A percentile compares a stretch with the other conserved stretches of the same genome.
Evolutionary conservation across 2,329 filamentous ascomycete genomes (phyloP).

Genomic region (Cryphonectria parasitica): DNA sequence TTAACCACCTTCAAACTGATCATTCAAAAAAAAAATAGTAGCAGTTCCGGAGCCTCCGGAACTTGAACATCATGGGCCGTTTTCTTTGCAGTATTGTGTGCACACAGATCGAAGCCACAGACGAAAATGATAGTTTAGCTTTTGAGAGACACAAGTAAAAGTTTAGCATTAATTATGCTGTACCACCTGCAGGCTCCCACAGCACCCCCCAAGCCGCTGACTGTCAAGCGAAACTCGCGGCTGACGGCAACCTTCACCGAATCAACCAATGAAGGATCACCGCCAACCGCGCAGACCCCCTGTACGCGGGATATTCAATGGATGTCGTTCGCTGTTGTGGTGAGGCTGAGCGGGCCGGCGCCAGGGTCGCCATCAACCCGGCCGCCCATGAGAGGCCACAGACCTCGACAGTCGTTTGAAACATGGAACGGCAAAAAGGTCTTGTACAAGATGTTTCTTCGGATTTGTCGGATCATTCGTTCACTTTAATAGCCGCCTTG

Average conservation of each 20-base stretch:
- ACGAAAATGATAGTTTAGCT: background rate
- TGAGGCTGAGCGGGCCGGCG: conserved; percentile 9
- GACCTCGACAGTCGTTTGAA: background rate
- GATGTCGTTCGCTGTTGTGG: background rate
- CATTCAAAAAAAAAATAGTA: too few species aligned
- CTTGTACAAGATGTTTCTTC: background rate
- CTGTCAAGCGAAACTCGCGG: background rate
- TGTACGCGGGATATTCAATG: background rate
- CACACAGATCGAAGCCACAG: background rate
- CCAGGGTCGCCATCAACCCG: background rate
- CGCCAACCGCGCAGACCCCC: background rate
- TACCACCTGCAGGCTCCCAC: background rate
- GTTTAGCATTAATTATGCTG: background rate
- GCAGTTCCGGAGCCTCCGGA: too few species aligned
- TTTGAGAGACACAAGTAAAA: background rate
- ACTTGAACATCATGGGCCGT: too few species aligned
- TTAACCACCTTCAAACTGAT: too few species aligned
- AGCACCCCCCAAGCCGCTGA: background rate
- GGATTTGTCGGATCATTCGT: background rate
- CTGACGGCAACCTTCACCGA: background rate
- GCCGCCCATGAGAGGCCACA: conserved; percentile 1
- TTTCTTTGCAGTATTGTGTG: background rate
- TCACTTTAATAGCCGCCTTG: background rate
- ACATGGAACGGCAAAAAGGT: background rate
- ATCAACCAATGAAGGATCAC: background rate